Conservation (phyloP, 2,329 filamentous ascomycete genomes). For the Blumeriella jaapii region DNA sequence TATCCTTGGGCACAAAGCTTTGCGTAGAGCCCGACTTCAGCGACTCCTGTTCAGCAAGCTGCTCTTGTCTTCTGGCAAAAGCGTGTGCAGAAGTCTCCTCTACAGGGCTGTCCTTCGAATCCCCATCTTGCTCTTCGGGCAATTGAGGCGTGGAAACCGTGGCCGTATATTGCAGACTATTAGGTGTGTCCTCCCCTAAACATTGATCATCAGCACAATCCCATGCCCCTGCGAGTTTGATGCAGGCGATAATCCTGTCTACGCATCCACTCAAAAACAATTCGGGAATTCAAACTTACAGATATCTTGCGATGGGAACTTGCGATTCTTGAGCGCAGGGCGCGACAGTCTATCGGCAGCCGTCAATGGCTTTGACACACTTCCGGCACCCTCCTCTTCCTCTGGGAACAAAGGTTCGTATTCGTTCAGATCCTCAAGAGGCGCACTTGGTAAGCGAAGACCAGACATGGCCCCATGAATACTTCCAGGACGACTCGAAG, state of each 20-base stretch:
- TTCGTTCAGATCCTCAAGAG: conserved; percentile 79
- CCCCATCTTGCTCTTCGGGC: conserved; percentile 35
- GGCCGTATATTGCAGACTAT: conserved; percentile 66
- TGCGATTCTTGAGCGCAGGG: conserved; percentile 43
- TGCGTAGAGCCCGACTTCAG: conserved; percentile 36
- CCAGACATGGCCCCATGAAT: conserved; percentile 45
- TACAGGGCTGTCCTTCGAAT: conserved; percentile 5
- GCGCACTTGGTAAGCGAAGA: conserved; percentile 43
- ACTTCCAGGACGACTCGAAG: conserved; percentile 51
- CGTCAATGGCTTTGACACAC: conserved; percentile 37
- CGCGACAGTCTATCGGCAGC: conserved; percentile 44
- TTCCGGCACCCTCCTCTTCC: conserved; percentile 42
- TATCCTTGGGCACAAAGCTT: conserved; percentile 42
- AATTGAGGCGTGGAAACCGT: conserved; percentile 75
- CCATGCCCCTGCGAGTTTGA: no score
- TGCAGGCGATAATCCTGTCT: no score
- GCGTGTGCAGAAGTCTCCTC: conserved; percentile 45
- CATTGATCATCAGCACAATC: not conserved
- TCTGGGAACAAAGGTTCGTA: conserved; percentile 93
- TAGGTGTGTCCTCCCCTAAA: conserved; percentile 71
- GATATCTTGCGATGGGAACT: conserved; percentile 89
- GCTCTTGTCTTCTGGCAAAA: conserved; percentile 55
- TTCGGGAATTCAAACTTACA: conserved; percentile 35
- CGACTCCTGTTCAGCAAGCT: conserved; percentile 48
- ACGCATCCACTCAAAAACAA: not conserved